Evolutionary conservation across 2,329 filamentous ascomycete species (phyloP).

Genomic region (Phialophora chinensis): DNA sequence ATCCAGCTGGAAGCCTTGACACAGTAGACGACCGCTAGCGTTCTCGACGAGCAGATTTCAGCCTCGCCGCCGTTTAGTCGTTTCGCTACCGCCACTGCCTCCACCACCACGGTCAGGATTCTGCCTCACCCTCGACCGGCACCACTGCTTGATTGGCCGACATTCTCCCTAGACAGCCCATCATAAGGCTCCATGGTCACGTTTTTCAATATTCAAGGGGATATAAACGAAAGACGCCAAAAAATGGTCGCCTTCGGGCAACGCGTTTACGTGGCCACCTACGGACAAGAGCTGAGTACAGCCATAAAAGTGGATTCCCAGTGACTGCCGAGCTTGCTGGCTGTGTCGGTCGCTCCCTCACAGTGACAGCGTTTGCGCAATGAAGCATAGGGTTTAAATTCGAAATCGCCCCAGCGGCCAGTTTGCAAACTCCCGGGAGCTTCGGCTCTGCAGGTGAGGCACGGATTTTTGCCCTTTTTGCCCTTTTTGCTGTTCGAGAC

Average conservation of each 20-base stretch:
- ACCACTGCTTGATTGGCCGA: not conserved
- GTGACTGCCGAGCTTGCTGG: conserved; percentile 19
- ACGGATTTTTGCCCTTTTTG: conserved; percentile 24
- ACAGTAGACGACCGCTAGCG: not conserved
- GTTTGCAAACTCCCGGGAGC: conserved; percentile 23
- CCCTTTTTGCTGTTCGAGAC: not conserved
- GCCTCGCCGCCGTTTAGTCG: not conserved
- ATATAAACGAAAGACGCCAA: conserved; percentile 10
- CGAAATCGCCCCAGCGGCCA: conserved; percentile 11
- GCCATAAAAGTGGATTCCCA: conserved; percentile 22
- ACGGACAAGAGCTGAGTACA: conserved; percentile 14
- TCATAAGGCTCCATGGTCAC: not conserved
- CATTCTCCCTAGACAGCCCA: not conserved
- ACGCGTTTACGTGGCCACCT: not conserved
- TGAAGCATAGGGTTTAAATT: conserved; percentile 22
- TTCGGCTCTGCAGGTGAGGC: conserved; percentile 14
- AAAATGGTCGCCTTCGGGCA: not conserved
- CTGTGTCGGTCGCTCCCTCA: not conserved
- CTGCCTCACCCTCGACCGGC: conserved; percentile 8
- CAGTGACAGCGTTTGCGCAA: conserved; percentile 12
- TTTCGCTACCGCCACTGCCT: not conserved
- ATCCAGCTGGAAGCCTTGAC: not conserved
- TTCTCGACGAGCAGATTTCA: not conserved
- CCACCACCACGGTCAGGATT: not conserved
- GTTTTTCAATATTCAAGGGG: not conserved